These are phyloP conservation scores for Auricularia cornea DNA, from an alignment of 768 basidiomycete species.

Conservation along the genomic window DNA sequence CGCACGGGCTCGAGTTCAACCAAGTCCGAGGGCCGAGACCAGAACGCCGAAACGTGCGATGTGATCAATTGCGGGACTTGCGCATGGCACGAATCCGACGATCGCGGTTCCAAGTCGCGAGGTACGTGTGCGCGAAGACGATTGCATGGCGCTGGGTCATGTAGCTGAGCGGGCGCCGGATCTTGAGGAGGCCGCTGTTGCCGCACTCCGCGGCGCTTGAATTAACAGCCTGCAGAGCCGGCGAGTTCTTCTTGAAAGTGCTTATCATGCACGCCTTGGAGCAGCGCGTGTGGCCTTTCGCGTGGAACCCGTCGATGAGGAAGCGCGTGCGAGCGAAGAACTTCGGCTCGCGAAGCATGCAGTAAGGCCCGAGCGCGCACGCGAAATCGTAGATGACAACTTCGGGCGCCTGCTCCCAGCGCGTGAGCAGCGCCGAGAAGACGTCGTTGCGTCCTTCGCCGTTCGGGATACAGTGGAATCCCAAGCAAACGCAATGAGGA, in stretches of 20 bases:
- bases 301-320: too few relatives aligned
- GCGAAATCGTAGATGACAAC: too few relatives aligned
- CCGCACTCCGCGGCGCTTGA: conserved; percentile 31
- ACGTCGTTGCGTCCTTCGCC: conserved; percentile 32
- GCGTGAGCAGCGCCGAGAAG: conserved; percentile 30
- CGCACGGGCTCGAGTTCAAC: too few relatives aligned
- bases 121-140: conserved; percentile 18
- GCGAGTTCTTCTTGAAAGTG: conserved; percentile 21
- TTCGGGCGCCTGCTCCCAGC: conserved; percentile 23
- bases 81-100: too few relatives aligned
- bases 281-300: conserved; percentile 28
- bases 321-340: conserved; percentile 28
- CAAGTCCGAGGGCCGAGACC: too few relatives aligned
- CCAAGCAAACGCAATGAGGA: background rate
- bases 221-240: conserved; percentile 19
- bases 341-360: conserved; percentile 19
- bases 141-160: conserved; percentile 23
- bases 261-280: conserved; percentile 19
- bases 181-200: conserved; percentile 20
- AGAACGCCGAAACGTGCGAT: too few relatives aligned
- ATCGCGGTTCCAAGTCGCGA: background rate
- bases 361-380: conserved; percentile 27
- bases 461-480: conserved; percentile 19
- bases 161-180: conserved; percentile 24
- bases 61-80: too few relatives aligned